Conservation (phyloP, 352 stramenopile genomes). For the Globisporangium polare region DNA sequence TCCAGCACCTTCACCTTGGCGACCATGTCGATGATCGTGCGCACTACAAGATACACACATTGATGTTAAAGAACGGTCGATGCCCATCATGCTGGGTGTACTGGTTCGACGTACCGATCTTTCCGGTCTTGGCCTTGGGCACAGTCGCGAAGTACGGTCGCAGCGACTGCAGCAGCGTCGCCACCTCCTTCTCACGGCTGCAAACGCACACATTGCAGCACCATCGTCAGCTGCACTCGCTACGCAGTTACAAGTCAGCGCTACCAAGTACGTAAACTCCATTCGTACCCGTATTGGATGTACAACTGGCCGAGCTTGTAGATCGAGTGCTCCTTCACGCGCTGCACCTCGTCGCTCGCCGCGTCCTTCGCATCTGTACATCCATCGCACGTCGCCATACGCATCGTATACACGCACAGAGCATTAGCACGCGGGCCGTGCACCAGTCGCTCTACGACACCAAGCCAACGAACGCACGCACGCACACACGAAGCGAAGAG, state of each 20-base stretch:
- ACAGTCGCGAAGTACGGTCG: constrained; percentile 94
- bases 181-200: constrained; percentile 83
- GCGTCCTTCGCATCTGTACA: constrained; percentile 50
- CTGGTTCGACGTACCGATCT: constrained; percentile 81
- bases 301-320: constrained; percentile 94
- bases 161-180: constrained; percentile 82
- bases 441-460: too few species aligned
- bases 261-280: neutral
- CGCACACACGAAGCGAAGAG: neutral
- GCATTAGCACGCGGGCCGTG: neutral
- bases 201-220: constrained; percentile 1
- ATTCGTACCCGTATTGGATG: constrained; percentile 74
- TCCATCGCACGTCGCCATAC: neutral
- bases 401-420: neutral
- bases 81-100: neutral
- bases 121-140: constrained; percentile 97
- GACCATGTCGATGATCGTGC: constrained; percentile 97
- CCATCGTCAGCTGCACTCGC: neutral
- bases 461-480: neutral
- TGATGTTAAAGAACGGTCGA: neutral
- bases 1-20: constrained; percentile 88
- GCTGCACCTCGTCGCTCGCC: constrained; percentile 70
- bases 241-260: neutral
- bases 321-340: constrained; percentile 94
- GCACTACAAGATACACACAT: constrained; percentile 62